Percentiles rank a stretch among this genome's conserved stretches.
These are phyloP conservation scores for Syzygium aromaticum DNA, from an alignment of 345 rosid species.

Conservation along the genomic window DNA sequence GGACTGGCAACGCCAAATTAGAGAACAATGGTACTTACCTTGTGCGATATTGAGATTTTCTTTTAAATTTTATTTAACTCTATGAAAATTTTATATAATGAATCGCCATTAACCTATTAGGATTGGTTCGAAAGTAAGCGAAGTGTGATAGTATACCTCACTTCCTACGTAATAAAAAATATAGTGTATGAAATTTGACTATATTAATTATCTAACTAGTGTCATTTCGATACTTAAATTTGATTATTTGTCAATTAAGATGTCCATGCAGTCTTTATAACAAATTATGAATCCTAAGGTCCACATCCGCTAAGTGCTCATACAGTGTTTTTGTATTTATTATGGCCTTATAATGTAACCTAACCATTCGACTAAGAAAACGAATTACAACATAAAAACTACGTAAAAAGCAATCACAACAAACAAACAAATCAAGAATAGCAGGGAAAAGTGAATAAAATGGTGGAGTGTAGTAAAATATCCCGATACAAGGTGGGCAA, in stretches of 20 bases:
- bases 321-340: neutral
- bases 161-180: rapidly evolving
- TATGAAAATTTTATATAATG: rapidly evolving
- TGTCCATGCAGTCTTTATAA: rapidly evolving
- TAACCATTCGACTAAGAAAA: neutral
- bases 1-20: rapidly evolving
- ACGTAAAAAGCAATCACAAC: too few species aligned
- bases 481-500: too few species aligned
- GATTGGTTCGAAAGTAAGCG: neutral
- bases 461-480: too few species aligned
- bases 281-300: neutral
- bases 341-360: too few species aligned
- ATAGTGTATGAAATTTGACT: rapidly evolving
- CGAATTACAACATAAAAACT: too few species aligned
- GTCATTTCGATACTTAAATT: rapidly evolving
- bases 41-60: rapidly evolving
- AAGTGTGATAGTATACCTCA: neutral
- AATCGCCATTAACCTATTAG: too few species aligned
- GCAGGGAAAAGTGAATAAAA: too few species aligned
- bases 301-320: neutral
- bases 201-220: too few species aligned
- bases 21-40: rapidly evolving
- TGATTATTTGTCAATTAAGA: too few species aligned
- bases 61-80: neutral
- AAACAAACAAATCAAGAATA: too few species aligned